Evolutionary conservation across 1,284 basidiomycete species (phyloP), one percentile per base, ranked within the genome.

Genomic region (Vanrija humicola): DNA sequence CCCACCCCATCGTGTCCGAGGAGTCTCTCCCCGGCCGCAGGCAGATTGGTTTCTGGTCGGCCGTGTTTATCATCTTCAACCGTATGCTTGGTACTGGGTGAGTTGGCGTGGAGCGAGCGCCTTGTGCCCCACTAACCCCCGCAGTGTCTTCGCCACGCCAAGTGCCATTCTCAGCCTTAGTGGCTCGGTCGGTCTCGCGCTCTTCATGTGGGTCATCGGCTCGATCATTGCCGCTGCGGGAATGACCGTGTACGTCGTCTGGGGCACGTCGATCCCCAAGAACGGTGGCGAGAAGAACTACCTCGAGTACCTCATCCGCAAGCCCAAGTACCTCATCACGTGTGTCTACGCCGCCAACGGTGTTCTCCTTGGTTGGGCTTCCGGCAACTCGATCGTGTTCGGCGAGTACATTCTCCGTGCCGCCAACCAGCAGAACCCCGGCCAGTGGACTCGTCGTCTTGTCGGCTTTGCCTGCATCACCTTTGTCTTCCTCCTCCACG

Each of bases 151-250:
- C 25, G 58, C 58, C 0, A 63, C 61, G 6, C 58, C 58, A 1
- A 45, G 43, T 1, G 46, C 50, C 28, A 56, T 63, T 26, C 51
- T 59, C 23, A 47, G 42, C 18, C 43, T 54, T 18, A 53, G 54
- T 19, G 61, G 61, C 6, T 52, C 49, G 21, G 58, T 60, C n/a
- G 61, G 61, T 49, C 52, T 65, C 15, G 39, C 48, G n/a, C 53
- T 65, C 28, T n/a, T 69, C 44, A 63, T 63, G 52, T 69, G 68
- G 68, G 55, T 62, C 9, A 61, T 69, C 38, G 66, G 66, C 46
- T 34, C 59, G 1, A 40, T 67, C 50, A 66, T 69, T 25, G 56
- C 62, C 5, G 43, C 52, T 5, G 62, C 63, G 2, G 67, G 67
- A 39, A 62, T 66, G 42, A 61, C 64, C 43, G 66, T 68, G 12